Base-by-base conservation (phyloP, 1,139 yeast species). In the Suhomyces anneliseae region DNA sequence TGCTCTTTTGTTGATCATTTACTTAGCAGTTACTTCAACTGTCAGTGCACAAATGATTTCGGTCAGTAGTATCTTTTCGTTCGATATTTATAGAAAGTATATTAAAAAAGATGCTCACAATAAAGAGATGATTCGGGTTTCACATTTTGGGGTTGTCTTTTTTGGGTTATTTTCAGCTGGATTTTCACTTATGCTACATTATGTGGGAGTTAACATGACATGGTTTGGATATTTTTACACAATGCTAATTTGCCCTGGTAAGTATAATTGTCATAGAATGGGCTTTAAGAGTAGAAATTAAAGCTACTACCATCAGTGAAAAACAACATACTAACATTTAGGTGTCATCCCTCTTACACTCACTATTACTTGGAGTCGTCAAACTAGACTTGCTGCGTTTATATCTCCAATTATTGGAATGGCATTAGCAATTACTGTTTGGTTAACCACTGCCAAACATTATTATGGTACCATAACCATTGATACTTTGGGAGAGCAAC, bases 191-290 rank as follows among this genome's bases (percentile, higher is more conserved):
- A 65, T 66, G 69, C 54, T 66, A 34, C 70, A 66, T 49, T 65
- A 65, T 45, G 69, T 64, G 27, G 68, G 68, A 7, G 62, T 62
- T 8, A 61, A 58, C 51, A 56, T 63, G 65, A 65, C 73, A 2
- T 70, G 74, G 74, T 49, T 64, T 43, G 67, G 70, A 1, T 68
- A 69, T 47, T 69, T 70, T 51, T 52, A 56, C 37, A 66, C 74
- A 5, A 62, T 70, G 62, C 48, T 69, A 15, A 68, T 68, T 34
- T 66, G 72, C 52, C 71, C 72, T n/a, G 72, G 64, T 35, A 36
- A 19, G 39, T 36, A 36, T 36, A 19, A 19, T 19, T 19, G 2
- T 19, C 24, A 19, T 19, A 19, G 19, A 19, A 19, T 2, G 24
- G 6, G 6, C 6, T 19, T 4, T 19, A 19, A 19, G 24, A 6